Percentiles rank a stretch among this genome's conserved stretches.
These are phyloP conservation scores for Acanthochlamys bracteata DNA, from an alignment of 106 monocot species.

Conservation along the genomic window DNA sequence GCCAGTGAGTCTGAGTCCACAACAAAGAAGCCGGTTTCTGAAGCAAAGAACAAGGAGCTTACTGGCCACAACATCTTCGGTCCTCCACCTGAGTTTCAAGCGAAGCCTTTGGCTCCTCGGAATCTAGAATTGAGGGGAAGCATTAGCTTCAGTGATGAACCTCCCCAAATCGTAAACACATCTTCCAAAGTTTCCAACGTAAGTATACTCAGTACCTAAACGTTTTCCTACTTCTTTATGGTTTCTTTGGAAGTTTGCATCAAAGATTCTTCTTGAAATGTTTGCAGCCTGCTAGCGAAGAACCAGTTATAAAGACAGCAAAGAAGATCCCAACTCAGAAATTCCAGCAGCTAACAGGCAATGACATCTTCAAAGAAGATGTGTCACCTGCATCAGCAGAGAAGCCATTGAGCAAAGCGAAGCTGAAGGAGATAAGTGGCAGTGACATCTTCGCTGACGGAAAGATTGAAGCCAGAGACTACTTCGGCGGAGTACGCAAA, in stretches of 20 bases:
- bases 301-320: slow-evolving; percentile 22
- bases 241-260: background rate
- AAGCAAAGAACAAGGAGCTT: slow-evolving; percentile 46
- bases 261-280: background rate
- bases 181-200: slow-evolving; percentile 24
- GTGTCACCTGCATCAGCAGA: slow-evolving; percentile 35
- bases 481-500: slow-evolving; percentile 62
- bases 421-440: slow-evolving; percentile 68
- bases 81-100: slow-evolving; percentile 37
- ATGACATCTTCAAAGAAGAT: slow-evolving; percentile 68
- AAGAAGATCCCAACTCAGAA: slow-evolving; percentile 32
- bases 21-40: slow-evolving; percentile 27
- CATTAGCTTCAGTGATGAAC: slow-evolving; percentile 2
- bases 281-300: slow-evolving; percentile 10
- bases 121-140: slow-evolving; percentile 18
- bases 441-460: slow-evolving; percentile 78
- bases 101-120: slow-evolving; percentile 14
- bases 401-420: slow-evolving; percentile 52
- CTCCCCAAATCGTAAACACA: slow-evolving; percentile 7
- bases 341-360: slow-evolving; percentile 38
- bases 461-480: slow-evolving; percentile 40
- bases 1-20: slow-evolving; percentile 29
- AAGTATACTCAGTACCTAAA: background rate
- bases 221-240: background rate
- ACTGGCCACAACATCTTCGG: slow-evolving; percentile 54